Base-by-base conservation (phyloP, 1,284 basidiomycete genomes). In the Sporisorium graminicola region DNA sequence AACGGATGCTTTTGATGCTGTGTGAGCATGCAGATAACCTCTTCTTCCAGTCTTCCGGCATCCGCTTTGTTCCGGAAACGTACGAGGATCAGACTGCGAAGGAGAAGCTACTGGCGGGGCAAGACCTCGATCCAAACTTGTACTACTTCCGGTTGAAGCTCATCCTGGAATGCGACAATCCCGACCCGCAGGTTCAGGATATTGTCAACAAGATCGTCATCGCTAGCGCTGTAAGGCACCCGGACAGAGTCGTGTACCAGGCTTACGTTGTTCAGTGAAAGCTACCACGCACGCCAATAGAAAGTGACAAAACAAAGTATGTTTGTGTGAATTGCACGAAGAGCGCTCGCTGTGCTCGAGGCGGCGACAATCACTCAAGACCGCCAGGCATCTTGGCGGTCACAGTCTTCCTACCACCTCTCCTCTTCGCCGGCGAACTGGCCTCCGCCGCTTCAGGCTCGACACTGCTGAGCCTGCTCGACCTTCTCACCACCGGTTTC, bases 91-190 rank as follows among this genome's bases (percentile, higher is more conserved):
- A 69, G 40, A 20, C 33, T 1, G 72, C 66, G 22, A 59, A 60
- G 22, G 44, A 58, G 13, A 22, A 24, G 22, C n/a, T 74, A 12
- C n/a, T 69, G 0, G 31, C 35, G 1, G 72, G 72, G 0, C 26
- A 74, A n/a, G 51, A 63, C 13, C 44, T 74, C 42, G 66, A 74
- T 57, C 72, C 67, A 0, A 56, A 29, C 6, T 31, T 31, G 0
- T 74, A 70, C 67, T 74, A 74, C 26, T 74, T 74, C 29, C 24
- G 72, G 2, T 35, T 74, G 22, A 70, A 66, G 27, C 42, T 74
- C 27, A 54, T 66, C 4, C 51, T 70, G 14, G 67, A 74, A 31
- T 59, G 37, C 27, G 72, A 74, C 52, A 52, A 66, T 31, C 67
- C 72, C 2, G 72, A 74, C 49, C 43, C 60, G 3, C 43, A 58